Evolutionary conservation across 2,329 filamentous ascomycete species (phyloP), one percentile per base, ranked within the genome.

Genomic region (Verticillium nonalfalfae): DNA sequence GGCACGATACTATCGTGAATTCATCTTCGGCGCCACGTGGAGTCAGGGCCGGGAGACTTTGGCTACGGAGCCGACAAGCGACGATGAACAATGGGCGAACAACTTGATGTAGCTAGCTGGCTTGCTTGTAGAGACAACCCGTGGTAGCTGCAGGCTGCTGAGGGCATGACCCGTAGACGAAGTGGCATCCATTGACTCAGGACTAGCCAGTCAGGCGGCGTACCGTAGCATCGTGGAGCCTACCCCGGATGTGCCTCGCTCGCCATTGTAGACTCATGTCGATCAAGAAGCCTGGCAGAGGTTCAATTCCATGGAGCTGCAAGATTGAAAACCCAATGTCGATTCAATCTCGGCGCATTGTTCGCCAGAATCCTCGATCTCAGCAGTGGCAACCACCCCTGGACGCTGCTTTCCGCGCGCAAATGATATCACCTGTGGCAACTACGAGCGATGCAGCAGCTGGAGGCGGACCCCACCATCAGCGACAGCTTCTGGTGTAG

Each of bases 1-100:
- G 79, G 94, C 94, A 60, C 86, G 79, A 69, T 97, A 90, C 72
- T 98, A 97, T 75, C 86, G 85, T 69, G 80, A 88, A 63, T 78
- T 78, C 18, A 83, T 96, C 60, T 96, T 96, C 73, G 67, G 70
- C 66, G 66, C 70, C 62, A 70, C 67, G 62, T 72, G 64, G 64
- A 61, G 38, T 40, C 33, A 56, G 34, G 61, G 57, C 1, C 45
- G 54, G 34, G 61, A 36, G 54, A 60, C 59, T 39, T 56, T 14
- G 26, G 50, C 60, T 15, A 62, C 62, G 26, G 64, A 63, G 56
- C 64, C 64, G 31, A 14, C 56, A 35, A 65, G 59, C 45, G 63
- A 65, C 56, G 60, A 62, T 2, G 64, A 66, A 18, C 63, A 61
- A 4, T 66, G 64, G 64, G 64, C 64, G 3, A 61, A 66, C 39